Base-by-base conservation (phyloP, 306 rosid species). In the Luffa aegyptiaca region DNA sequence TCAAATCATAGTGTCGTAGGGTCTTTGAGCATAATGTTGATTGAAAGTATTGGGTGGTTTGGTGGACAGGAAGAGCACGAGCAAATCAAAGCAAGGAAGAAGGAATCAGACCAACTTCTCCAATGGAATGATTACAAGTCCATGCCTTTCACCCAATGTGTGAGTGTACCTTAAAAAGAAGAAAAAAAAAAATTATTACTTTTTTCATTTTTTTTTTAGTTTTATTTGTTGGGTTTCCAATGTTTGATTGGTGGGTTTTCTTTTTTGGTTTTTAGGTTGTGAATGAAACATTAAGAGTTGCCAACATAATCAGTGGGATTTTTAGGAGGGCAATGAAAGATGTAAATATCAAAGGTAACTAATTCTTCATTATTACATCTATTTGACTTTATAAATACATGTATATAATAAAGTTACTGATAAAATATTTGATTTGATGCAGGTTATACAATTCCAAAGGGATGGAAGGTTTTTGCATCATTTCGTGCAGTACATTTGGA, bases 61-160 rank as follows among this genome's bases (percentile, higher is more conserved):
- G 75, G 75, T 69, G 76, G 55, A 59, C 91, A 93, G 96, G 96
- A 92, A 80, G 98, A 93, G 81, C 98, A 93, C 26, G 94, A 92
- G 13, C 93, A 88, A 81, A 92, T 93, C 82, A 87, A 88, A 83
- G 91, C 87, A 73, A 88, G 84, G 56, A 90, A 90, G 87, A 84
- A 80, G 72, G 88, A 83, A 18, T 84, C 80, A 0, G 85, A 80
- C 57, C 76, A 71, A 70, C 83, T 85, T 39, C 83, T 93, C 5
- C 92, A 88, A 71, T 93, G 89, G 87, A 72, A 81, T 77, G 88
- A 95, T 89, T 83, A 91, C 37, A 95, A 95, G 83, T 90, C 97
- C 12, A 95, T 95, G 98, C 88, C 91, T 57, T 95, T 95, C 84
- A 92, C 98, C 33, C 97, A 92, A 87, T 95, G 97, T 39, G 98